Conservation (phyloP, 192 early-diverging fungal genomes). For the Backusella liffmaniae region DNA sequence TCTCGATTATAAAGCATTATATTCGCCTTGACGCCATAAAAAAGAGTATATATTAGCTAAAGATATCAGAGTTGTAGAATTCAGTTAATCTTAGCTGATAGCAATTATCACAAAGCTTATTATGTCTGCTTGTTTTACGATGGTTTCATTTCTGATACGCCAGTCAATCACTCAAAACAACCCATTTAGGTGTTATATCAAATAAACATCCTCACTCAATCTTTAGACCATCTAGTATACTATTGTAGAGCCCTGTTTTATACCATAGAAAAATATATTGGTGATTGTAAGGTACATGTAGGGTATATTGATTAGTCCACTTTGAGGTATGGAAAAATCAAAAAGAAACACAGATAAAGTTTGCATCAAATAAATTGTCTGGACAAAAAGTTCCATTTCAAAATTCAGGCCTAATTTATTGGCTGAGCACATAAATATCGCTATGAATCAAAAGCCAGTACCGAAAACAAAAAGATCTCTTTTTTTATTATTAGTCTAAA, state of each 20-base stretch:
- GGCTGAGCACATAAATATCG: background rate
- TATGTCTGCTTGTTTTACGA: background rate
- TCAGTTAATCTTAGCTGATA: background rate
- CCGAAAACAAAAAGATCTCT: background rate
- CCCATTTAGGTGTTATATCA: background rate
- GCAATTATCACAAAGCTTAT: background rate
- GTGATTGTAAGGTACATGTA: background rate
- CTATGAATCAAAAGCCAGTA: background rate
- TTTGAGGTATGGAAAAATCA: background rate
- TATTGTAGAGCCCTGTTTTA: background rate
- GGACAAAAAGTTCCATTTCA: background rate
- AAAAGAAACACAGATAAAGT: background rate
- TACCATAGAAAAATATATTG: background rate
- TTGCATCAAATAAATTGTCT: background rate
- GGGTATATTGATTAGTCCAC: background rate
- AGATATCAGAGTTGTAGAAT: background rate
- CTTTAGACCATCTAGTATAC: background rate
- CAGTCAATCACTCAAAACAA: no score
- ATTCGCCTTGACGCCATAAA: background rate
- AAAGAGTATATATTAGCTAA: background rate
- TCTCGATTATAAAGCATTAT: background rate
- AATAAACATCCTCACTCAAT: background rate
- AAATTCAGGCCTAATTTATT: background rate
- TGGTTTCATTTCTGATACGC: background rate
- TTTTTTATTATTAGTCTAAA: background rate